These are phyloP conservation scores for Zygoascus meyerae DNA, from an alignment of 1,139 yeast genomes.

Conservation along the genomic window DNA sequence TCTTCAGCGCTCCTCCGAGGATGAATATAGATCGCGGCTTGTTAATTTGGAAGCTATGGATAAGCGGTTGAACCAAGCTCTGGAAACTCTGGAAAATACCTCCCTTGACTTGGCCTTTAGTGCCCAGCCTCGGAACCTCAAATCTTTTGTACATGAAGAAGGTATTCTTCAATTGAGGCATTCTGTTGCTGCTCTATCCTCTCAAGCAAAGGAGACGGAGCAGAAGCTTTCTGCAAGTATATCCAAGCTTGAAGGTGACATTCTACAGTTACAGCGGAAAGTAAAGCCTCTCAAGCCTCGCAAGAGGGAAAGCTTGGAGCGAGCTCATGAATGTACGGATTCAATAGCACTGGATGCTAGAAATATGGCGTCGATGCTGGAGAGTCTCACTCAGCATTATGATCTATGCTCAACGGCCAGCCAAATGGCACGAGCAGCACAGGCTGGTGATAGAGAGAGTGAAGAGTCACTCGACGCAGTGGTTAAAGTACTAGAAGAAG, in stretches of 20 bases:
- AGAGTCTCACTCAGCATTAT: slow-evolving; percentile 71
- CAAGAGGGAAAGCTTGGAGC: slow-evolving; percentile 20
- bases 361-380: slow-evolving; percentile 64
- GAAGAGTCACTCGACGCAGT: slow-evolving; percentile 29
- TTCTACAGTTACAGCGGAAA: slow-evolving; percentile 19
- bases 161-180: slow-evolving; percentile 33
- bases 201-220: slow-evolving; percentile 28
- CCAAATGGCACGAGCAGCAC: slow-evolving; percentile 18
- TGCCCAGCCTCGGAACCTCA: slow-evolving; percentile 25
- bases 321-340: slow-evolving; percentile 26
- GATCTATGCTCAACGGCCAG: slow-evolving; percentile 58
- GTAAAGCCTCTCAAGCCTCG: slow-evolving; percentile 18
- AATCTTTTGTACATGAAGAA: slow-evolving; percentile 43
- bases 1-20: slow-evolving; percentile 14
- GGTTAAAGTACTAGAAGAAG: slow-evolving; percentile 33
- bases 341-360: slow-evolving; percentile 44
- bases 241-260: slow-evolving; percentile 39
- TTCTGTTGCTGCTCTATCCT: slow-evolving; percentile 19
- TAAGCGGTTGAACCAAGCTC: slow-evolving; percentile 31
- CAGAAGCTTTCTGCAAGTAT: slow-evolving; percentile 24
- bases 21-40: slow-evolving; percentile 22
- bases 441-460: slow-evolving; percentile 12
- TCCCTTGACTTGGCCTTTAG: slow-evolving; percentile 29
- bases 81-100: slow-evolving; percentile 32
- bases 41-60: slow-evolving; percentile 25